These are phyloP conservation scores for Hygrophoropsis aurantiaca DNA, from an alignment of 768 basidiomycete genomes.

Conservation along the genomic window DNA sequence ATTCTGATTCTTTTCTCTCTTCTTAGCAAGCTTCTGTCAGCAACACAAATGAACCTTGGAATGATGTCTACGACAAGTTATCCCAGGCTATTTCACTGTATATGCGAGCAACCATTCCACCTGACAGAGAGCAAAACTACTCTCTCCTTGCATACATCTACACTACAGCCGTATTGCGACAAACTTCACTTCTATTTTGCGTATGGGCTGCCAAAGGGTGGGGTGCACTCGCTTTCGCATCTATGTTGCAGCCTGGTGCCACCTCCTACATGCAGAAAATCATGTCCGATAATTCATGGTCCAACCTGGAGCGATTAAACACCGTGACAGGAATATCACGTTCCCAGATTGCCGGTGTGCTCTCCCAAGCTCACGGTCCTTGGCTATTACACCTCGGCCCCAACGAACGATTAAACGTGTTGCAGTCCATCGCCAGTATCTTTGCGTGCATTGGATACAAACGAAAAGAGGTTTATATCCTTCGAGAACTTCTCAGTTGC, in stretches of 20 bases:
- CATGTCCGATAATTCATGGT: conserved; percentile 47
- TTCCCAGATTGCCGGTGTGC: conserved; percentile 57
- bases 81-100: conserved; percentile 63
- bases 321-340: conserved; percentile 70
- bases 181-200: conserved; percentile 71
- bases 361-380: conserved; percentile 82
- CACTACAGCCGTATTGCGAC: conserved; percentile 64
- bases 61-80: conserved; percentile 72
- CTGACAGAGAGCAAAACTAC: conserved; percentile 54
- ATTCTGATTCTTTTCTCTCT: conserved; percentile 12
- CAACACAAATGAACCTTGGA: conserved; percentile 68
- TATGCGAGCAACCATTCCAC: conserved; percentile 50
- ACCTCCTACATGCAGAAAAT: conserved; percentile 61
- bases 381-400: conserved; percentile 82
- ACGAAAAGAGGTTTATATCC: conserved; percentile 84
- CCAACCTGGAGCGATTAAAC: conserved; percentile 64
- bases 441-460: conserved; percentile 81
- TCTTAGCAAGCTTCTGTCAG: conserved; percentile 55
- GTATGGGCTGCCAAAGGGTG: conserved; percentile 88
- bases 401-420: conserved; percentile 68
- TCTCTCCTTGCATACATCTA: conserved; percentile 70
- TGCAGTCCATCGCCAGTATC: conserved; percentile 70
- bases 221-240: conserved; percentile 74
- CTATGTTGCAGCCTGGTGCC: conserved; percentile 68
- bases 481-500: conserved; percentile 84